These are phyloP conservation scores for Triadica sebifera DNA, from an alignment of 345 rosid species.

Conservation along the genomic window DNA sequence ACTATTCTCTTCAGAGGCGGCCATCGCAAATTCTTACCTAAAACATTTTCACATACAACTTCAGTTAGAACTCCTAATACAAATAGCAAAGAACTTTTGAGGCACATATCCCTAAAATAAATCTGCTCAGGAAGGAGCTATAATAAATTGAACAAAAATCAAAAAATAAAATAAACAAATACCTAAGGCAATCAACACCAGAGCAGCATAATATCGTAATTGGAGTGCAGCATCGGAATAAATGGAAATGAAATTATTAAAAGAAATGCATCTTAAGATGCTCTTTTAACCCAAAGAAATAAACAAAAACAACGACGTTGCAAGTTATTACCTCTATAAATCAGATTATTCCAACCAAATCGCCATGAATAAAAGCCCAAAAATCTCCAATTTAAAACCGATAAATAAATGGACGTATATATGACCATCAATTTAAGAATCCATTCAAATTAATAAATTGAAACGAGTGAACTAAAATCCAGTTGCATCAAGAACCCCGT, in stretches of 20 bases:
- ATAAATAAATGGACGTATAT: background rate
- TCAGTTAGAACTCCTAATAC: background rate
- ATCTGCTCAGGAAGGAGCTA: background rate
- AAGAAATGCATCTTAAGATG: background rate
- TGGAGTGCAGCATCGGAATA: background rate
- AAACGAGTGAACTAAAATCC: background rate
- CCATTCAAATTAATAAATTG: too few relatives aligned
- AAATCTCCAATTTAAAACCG: background rate
- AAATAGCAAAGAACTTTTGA: background rate
- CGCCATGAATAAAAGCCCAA: background rate
- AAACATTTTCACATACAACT: background rate
- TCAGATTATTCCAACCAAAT: background rate
- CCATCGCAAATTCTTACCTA: constrained; percentile 46
- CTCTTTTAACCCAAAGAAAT: background rate
- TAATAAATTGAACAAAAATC: background rate
- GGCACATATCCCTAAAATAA: background rate
- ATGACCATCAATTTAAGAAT: background rate
- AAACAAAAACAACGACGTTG: background rate
- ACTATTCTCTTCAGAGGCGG: constrained; percentile 86
- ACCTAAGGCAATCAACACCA: background rate
- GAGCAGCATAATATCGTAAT: background rate
- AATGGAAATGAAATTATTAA: background rate
- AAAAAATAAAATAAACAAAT: background rate
- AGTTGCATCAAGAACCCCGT: background rate
- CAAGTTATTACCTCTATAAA: background rate